These are phyloP conservation scores for Euphorbia lathyris DNA, from an alignment of 345 rosid species.

Conservation along the genomic window DNA sequence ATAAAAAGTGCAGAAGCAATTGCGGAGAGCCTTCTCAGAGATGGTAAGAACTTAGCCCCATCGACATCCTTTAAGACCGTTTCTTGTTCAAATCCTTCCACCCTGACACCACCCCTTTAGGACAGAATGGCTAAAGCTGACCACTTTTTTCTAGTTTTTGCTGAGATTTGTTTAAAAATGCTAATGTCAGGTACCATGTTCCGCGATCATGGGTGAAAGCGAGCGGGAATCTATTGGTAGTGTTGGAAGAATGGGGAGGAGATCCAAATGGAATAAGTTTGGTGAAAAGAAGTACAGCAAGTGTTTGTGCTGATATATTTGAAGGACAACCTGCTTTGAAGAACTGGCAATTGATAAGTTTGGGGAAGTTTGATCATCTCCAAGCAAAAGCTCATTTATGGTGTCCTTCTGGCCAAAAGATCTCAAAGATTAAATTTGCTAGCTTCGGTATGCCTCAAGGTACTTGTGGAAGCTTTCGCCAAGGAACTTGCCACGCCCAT, in stretches of 20 bases:
- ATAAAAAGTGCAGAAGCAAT: constrained; percentile 24
- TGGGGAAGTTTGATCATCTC: constrained; percentile 11
- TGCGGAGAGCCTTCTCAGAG: constrained; percentile 27
- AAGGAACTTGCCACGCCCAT: constrained; percentile 25
- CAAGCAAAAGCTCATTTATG: constrained; percentile 28
- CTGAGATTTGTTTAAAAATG: background rate
- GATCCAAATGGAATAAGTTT: constrained; percentile 31
- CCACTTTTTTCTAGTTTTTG: background rate
- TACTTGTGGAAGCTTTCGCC: constrained; percentile 17
- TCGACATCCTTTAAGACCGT: too few relatives aligned
- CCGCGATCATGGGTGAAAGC: constrained; percentile 47
- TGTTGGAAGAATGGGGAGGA: constrained; percentile 47
- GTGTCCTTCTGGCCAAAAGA: constrained; percentile 25
- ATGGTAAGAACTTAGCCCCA: constrained; percentile 18
- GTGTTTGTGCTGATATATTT: constrained; percentile 29
- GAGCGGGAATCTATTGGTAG: constrained; percentile 28
- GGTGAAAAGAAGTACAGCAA: constrained; percentile 30
- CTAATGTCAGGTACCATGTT: constrained; percentile 41
- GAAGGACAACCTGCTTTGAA: constrained; percentile 24
- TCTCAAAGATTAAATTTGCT: constrained; percentile 22
- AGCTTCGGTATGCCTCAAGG: constrained; percentile 29
- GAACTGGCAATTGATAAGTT: constrained; percentile 17
- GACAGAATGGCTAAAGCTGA: too few relatives aligned
- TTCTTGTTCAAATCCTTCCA: too few relatives aligned
- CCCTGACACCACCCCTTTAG: too few relatives aligned